Conservation (phyloP, 2,329 filamentous ascomycete species). For the Thielaviopsis euricoi region DNA sequence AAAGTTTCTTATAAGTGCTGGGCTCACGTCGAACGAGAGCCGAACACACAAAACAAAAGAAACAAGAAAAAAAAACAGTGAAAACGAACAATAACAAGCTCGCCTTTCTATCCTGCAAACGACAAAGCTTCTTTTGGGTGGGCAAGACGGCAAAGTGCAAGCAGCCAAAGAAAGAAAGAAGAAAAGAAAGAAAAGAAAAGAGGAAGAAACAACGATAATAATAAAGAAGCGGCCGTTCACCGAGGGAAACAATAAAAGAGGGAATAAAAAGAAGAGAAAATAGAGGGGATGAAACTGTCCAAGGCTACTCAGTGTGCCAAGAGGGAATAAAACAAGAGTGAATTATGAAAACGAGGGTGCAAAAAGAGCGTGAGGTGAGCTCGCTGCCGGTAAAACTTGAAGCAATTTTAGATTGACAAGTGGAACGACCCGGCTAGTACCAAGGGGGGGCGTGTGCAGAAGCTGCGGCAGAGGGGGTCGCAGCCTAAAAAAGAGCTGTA, state of each 20-base stretch:
- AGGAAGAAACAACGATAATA: not conserved
- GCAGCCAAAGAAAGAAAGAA: constrained; percentile 2
- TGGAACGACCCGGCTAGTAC: not conserved
- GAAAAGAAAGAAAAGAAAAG: not conserved
- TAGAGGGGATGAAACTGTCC: not conserved
- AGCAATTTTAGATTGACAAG: not conserved
- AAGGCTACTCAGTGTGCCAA: not conserved
- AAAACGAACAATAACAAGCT: constrained; percentile 1
- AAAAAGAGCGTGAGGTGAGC: not conserved
- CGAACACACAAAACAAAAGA: not conserved
- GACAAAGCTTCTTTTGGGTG: not conserved
- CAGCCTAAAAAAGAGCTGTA: not conserved
- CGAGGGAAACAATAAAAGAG: not conserved
- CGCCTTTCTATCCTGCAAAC: not conserved
- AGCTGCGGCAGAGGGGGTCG: not conserved
- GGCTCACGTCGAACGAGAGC: not conserved
- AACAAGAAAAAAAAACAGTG: constrained; percentile 6
- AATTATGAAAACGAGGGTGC: not conserved
- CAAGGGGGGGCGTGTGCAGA: not conserved
- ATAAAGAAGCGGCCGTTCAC: not conserved
- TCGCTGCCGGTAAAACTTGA: not conserved
- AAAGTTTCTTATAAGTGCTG: not conserved
- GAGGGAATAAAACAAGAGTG: not conserved
- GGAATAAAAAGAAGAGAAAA: not conserved
- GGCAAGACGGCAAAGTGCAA: constrained; percentile 6